Base-by-base conservation (phyloP, 148 eudicot genomes). In the Polygonum aviculare region DNA sequence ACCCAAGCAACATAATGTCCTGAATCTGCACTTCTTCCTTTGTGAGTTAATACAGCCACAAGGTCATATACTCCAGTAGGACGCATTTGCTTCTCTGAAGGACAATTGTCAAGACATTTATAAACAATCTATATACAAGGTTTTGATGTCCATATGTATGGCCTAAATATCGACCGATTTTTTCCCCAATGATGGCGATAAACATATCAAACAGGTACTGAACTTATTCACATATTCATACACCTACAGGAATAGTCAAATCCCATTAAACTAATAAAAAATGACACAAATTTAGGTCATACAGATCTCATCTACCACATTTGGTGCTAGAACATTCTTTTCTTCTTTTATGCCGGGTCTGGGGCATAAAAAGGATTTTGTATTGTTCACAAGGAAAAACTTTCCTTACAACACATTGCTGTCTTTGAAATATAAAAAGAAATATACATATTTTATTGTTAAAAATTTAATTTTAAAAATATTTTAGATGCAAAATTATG, bases 1-100 rank as follows among this genome's bases (percentile, higher is more conserved):
- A 92, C 96, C 98, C 98, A 95, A 54, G 93, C 97, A 80, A 90
- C 97, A 81, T 95, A 95, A 77, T 95, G 98, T 74, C 98, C 98
- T 40, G 97, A 92, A 81, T 90, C 96, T 78, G 93, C 98, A 87
- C 97, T 92, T 87, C 97, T 85, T 63, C 97, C 98, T 85, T 94
- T 94, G 85, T 94, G 97, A 47, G 98, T 94, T 78, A 92, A 81
- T 73, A 92, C 97, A 54, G 97, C 86, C 36, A 89, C 93, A 79
- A 93, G 82, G 81, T 91, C 96, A 78, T 93, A 93, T 63, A 91
- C 79, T 59, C 96, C 98, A 71, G 98, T 90, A 77, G 87, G 79
- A 5, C 83, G 89, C 83, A 78, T 76, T 76, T 83, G 87, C 80
- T 87, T 86, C 74, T 82, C 86, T 19, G 86, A 80, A 39, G 77